A percentile compares a stretch with the other conserved stretches of the same genome.
Conservation (phyloP, 805 yeast genomes). For the Millerago galiae region DNA sequence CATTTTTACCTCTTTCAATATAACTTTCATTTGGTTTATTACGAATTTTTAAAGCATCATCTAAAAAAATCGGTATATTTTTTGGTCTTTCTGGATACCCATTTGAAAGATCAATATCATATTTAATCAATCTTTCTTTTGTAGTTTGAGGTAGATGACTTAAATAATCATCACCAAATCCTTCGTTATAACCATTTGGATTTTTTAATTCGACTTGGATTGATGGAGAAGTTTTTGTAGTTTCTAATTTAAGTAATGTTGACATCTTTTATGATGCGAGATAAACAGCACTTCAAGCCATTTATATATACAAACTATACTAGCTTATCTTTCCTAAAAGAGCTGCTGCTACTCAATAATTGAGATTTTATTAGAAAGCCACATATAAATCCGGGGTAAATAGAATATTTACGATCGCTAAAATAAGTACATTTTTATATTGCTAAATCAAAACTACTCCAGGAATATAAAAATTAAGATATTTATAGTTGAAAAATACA, state of each 20-base stretch:
- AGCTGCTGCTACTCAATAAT: too few relatives aligned
- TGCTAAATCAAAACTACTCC: too few relatives aligned
- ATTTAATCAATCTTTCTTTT: constrained; percentile 24
- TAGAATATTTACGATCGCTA: too few relatives aligned
- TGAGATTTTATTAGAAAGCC: too few relatives aligned
- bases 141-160: constrained; percentile 21
- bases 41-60: constrained; percentile 34
- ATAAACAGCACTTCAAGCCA: too few relatives aligned
- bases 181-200: constrained; percentile 8
- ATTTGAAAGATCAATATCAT: constrained; percentile 30
- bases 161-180: constrained; percentile 6
- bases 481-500: too few relatives aligned
- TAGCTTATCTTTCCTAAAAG: too few relatives aligned
- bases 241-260: neutral
- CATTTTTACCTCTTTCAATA: constrained; percentile 29
- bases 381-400: too few relatives aligned
- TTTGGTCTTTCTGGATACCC: constrained; percentile 36
- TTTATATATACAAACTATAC: too few relatives aligned
- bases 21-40: constrained; percentile 27
- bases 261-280: neutral
- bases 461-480: too few relatives aligned
- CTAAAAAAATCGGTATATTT: constrained; percentile 33
- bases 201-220: constrained; percentile 6
- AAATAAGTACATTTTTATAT: too few relatives aligned
- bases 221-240: neutral